Conservation (phyloP, 441 rosid genomes). For the Populus hybrid region DNA sequence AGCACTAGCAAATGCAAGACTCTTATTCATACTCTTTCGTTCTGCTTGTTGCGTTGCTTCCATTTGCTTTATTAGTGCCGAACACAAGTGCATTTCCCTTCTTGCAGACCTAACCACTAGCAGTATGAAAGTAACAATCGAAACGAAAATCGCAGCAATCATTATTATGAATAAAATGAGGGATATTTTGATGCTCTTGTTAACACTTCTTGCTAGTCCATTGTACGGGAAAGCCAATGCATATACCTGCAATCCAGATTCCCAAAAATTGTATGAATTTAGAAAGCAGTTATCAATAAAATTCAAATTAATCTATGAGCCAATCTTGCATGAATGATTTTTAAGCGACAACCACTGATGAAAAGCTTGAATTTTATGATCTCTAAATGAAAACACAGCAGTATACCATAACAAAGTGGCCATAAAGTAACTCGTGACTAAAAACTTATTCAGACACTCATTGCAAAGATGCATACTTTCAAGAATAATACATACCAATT, state of each 20-base stretch:
- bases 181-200: slow-evolving; percentile 20
- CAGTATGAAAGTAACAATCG: slow-evolving; percentile 28
- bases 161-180: slow-evolving; percentile 27
- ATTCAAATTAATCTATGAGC: neutral
- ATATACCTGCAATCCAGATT: slow-evolving; percentile 45
- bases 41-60: slow-evolving; percentile 83
- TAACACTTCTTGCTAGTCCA: slow-evolving; percentile 21
- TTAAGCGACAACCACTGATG: neutral
- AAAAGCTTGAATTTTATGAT: neutral
- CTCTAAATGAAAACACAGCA: neutral
- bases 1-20: slow-evolving; percentile 65
- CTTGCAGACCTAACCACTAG: slow-evolving; percentile 35
- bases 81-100: slow-evolving; percentile 46
- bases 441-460: too few species aligned
- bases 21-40: slow-evolving; percentile 77
- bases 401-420: neutral
- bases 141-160: slow-evolving; percentile 21
- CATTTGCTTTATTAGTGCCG: slow-evolving; percentile 59
- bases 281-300: neutral
- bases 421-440: too few species aligned
- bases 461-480: too few species aligned
- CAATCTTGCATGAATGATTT: neutral
- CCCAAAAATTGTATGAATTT: neutral
- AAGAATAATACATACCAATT: slow-evolving; percentile 28
- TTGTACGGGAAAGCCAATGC: slow-evolving; percentile 41